Percentiles rank a stretch among this genome's conserved stretches.
Conservation (phyloP, 805 yeast genomes). For the Candida suzukii region DNA sequence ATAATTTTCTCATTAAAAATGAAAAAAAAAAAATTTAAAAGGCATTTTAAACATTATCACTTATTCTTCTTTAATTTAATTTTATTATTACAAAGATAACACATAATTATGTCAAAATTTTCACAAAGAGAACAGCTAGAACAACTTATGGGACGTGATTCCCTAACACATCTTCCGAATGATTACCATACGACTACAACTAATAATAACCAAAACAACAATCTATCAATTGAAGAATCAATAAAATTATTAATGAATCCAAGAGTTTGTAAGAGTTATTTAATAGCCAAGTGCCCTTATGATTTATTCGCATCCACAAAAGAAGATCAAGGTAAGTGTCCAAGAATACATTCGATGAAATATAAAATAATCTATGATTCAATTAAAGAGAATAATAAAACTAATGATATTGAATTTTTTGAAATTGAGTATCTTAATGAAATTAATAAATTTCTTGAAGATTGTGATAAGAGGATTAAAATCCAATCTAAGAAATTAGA, state of each 20-base stretch:
- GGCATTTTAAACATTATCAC: too few relatives aligned
- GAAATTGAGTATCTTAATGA: conserved; percentile 42
- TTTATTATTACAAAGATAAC: too few relatives aligned
- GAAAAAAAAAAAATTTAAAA: too few relatives aligned
- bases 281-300: conserved; percentile 84
- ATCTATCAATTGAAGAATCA: not conserved
- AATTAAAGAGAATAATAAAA: conserved; percentile 13
- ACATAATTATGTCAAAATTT: conserved; percentile 55
- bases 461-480: conserved; percentile 59
- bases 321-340: conserved; percentile 76
- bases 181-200: conserved; percentile 14
- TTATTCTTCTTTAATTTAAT: too few relatives aligned
- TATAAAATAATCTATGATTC: conserved; percentile 64
- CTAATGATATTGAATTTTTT: conserved; percentile 35
- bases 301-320: conserved; percentile 79
- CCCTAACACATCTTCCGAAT: conserved; percentile 24
- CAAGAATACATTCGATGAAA: conserved; percentile 66
- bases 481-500: conserved; percentile 59
- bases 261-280: conserved; percentile 68
- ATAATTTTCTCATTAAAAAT: too few relatives aligned
- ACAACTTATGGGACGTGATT: conserved; percentile 71
- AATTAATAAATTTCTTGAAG: conserved; percentile 48
- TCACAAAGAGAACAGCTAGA: conserved; percentile 72
- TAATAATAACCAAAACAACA: not conserved
- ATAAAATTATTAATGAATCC: conserved; percentile 30